A percentile compares a stretch with the other conserved stretches of the same genome.
Evolutionary conservation across 768 basidiomycete genomes (phyloP).

Genomic region (Crucibulum laeve): DNA sequence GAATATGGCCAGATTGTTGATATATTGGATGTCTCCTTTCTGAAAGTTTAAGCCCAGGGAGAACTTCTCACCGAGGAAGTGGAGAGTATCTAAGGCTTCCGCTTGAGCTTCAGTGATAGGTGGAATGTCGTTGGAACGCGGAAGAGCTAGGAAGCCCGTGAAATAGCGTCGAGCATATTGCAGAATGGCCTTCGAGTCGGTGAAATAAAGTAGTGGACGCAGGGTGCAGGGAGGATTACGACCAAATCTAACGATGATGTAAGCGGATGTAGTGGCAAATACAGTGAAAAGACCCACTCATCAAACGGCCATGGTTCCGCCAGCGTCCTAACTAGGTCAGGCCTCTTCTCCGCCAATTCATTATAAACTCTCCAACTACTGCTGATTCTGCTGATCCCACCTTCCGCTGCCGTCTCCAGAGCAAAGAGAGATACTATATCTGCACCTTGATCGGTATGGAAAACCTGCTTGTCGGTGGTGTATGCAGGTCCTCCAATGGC

Average conservation of each 20-base stretch:
- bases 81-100: slow-evolving; percentile 41
- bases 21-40: slow-evolving; percentile 47
- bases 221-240: slow-evolving; percentile 27
- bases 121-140: slow-evolving; percentile 32
- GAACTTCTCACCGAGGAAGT: slow-evolving; percentile 40
- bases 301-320: slow-evolving; percentile 41
- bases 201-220: slow-evolving; percentile 35
- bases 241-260: slow-evolving; percentile 32
- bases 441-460: slow-evolving; percentile 40
- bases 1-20: slow-evolving; percentile 41
- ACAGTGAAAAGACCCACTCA: slow-evolving; percentile 16
- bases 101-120: slow-evolving; percentile 47
- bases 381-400: slow-evolving; percentile 40
- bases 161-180: slow-evolving; percentile 42
- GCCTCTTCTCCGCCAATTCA: slow-evolving; percentile 40
- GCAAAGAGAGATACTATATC: slow-evolving; percentile 42
- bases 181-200: slow-evolving; percentile 34
- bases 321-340: slow-evolving; percentile 37
- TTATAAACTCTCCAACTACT: slow-evolving; percentile 44
- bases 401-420: slow-evolving; percentile 35
- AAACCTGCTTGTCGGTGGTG: slow-evolving; percentile 46
- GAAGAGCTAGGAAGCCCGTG: slow-evolving; percentile 33
- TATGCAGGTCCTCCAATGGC: slow-evolving; percentile 39
- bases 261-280: no score
- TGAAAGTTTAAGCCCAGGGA: slow-evolving; percentile 40